These are phyloP conservation scores for Pouteria campechiana DNA, from an alignment of 179 eudicot genomes.

Conservation along the genomic window DNA sequence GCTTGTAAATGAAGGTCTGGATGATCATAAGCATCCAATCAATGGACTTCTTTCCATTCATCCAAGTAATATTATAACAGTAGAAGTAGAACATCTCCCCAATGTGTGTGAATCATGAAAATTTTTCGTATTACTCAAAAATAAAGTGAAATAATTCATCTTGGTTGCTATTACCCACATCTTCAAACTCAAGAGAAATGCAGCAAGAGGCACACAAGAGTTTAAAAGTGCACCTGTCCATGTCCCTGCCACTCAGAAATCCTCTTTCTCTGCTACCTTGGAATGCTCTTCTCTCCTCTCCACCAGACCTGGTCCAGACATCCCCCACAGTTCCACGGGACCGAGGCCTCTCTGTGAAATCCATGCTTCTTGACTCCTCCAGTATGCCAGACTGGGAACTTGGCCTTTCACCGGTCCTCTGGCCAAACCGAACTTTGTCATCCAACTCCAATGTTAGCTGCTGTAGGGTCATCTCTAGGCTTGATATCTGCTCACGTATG, in stretches of 20 bases:
- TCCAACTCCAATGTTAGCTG: constrained; percentile 49
- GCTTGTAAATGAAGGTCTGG: too few species aligned
- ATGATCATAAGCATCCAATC: too few species aligned
- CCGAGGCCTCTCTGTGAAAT: constrained; percentile 49
- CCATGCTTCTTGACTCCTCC: constrained; percentile 27
- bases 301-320: constrained; percentile 47
- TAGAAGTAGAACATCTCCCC: too few species aligned
- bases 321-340: constrained; percentile 66
- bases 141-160: too few species aligned
- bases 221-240: too few species aligned
- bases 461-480: constrained; percentile 55
- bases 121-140: too few species aligned
- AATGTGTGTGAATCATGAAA: too few species aligned
- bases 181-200: too few species aligned
- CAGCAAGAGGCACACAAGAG: too few species aligned
- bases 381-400: constrained; percentile 53
- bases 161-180: too few species aligned
- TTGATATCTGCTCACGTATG: constrained; percentile 20
- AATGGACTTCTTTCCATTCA: too few species aligned
- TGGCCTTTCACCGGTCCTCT: constrained; percentile 44
- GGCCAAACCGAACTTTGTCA: constrained; percentile 67
- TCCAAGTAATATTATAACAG: too few species aligned
- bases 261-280: constrained; percentile 67
- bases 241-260: constrained; percentile 38
- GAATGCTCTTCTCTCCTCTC: constrained; percentile 54